Evolutionary conservation across 2,329 filamentous ascomycete species (phyloP).

Genomic region (Fusarium tuaranense): DNA sequence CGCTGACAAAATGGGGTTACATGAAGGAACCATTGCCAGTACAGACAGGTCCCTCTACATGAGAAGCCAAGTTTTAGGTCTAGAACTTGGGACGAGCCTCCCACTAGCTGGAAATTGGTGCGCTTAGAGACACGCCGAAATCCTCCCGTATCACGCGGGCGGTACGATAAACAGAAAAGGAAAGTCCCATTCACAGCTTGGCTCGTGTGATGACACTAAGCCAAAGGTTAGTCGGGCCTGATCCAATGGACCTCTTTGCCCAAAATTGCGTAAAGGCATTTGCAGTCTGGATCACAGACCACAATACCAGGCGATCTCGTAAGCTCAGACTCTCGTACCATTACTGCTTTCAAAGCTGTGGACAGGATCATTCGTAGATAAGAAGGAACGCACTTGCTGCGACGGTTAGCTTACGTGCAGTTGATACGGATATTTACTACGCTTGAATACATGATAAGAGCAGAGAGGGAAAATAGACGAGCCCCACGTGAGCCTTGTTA

Average conservation of each 20-base stretch:
- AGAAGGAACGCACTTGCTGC: neutral
- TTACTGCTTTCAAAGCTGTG: neutral
- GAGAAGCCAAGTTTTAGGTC: no score
- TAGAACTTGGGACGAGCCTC: no score
- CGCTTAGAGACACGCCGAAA: no score
- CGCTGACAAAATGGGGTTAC: no score
- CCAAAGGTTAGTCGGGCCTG: neutral
- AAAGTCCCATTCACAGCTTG: no score
- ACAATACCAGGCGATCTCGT: neutral
- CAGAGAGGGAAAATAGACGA: neutral
- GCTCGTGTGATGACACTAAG: neutral
- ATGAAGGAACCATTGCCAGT: no score
- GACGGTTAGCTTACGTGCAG: neutral
- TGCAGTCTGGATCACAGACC: neutral
- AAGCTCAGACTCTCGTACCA: neutral
- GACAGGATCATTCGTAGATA: neutral
- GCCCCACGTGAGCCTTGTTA: neutral
- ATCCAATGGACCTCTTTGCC: neutral
- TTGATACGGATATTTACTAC: neutral
- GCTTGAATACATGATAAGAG: neutral
- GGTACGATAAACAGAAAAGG: no score
- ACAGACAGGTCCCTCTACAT: no score
- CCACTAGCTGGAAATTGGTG: no score
- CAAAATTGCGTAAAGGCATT: neutral
- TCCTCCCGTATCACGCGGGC: no score